Conservation (phyloP, 129 eudicot genomes). For the Smallanthus sonchifolius region DNA sequence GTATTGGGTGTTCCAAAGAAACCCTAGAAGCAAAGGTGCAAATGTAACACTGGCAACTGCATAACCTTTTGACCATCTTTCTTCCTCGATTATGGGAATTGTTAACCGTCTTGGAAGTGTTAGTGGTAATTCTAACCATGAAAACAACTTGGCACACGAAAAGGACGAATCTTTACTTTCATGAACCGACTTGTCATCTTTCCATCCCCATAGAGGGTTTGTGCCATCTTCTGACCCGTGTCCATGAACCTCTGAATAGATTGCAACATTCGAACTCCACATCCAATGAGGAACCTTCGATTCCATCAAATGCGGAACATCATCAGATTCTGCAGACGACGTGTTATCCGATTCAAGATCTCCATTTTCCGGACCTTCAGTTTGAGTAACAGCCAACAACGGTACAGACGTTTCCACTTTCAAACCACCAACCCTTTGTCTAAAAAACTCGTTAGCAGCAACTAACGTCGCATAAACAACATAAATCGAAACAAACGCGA, state of each 20-base stretch:
- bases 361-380: conserved; percentile 9
- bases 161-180: conserved; percentile 26
- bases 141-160: conserved; percentile 43
- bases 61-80: conserved; percentile 70
- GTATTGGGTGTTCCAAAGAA: conserved; percentile 46
- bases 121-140: conserved; percentile 58
- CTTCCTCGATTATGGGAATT: conserved; percentile 74
- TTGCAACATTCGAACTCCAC: conserved; percentile 60
- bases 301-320: conserved; percentile 35
- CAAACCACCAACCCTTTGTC: conserved; percentile 13
- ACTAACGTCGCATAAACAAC: conserved; percentile 57
- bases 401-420: conserved; percentile 37
- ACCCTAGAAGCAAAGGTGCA: conserved; percentile 61
- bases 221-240: conserved; percentile 18
- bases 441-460: conserved; percentile 48
- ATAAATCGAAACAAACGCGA: conserved; percentile 64
- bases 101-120: conserved; percentile 62
- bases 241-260: conserved; percentile 47
- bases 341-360: conserved; percentile 20
- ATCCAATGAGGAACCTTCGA: conserved; percentile 66
- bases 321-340: conserved; percentile 27
- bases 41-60: conserved; percentile 64
- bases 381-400: conserved; percentile 41
- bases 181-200: conserved; percentile 32
- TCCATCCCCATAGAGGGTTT: conserved; percentile 64